Base-by-base conservation (phyloP, 2,329 filamentous ascomycete species). In the Penicillium sp. region DNA sequence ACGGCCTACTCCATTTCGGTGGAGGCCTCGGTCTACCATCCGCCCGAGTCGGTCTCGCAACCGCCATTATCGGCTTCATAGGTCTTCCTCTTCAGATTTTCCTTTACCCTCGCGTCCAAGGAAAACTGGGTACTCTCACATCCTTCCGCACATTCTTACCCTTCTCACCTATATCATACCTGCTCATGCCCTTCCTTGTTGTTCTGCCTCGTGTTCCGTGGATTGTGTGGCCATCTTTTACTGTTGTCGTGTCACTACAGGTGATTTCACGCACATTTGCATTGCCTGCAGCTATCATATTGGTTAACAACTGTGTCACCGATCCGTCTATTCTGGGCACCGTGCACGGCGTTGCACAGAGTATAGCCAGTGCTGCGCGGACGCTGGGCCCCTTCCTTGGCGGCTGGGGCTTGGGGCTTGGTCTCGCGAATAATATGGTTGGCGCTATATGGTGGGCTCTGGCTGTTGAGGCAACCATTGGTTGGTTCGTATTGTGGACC, bases 1-100 rank as follows among this genome's bases (percentile, higher is more conserved):
- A 59, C 69, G 70, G 61, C 59, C 70, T 56, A 70, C 81, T 52
- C 79, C 84, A 80, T 56, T 91, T 88, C 60, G 81, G 82, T 0
- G 88, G 89, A 26, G 90, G 90, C 2, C 77, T 94, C 0, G 88
- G 88, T n/a, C 80, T 94, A 47, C 82, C 83, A 0, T 85, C 88
- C 0, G 79, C 81, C 1, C 81, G 83, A 2, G 87, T 94, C 29
- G 89, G 89, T n/a, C 74, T 89, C 41, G 87, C 88, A 4, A 90
- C 92, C 75, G 85, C 89, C 2, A 85, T 88, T 47, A 80, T 94
- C 15, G 90, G 89, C 8, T 72, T 83, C 45, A 84, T 93, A 41
- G 90, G 90, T n/a, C 86, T 94, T 34, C 74, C 79, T 0, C 76
- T 94, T 42, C 87, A 90, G 66, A 79, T 90, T 21, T 77, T 88